Percentiles rank a stretch among this genome's conserved stretches.
These are phyloP conservation scores for Coprinellus micaceus DNA, from an alignment of 768 basidiomycete species.

Conservation along the genomic window DNA sequence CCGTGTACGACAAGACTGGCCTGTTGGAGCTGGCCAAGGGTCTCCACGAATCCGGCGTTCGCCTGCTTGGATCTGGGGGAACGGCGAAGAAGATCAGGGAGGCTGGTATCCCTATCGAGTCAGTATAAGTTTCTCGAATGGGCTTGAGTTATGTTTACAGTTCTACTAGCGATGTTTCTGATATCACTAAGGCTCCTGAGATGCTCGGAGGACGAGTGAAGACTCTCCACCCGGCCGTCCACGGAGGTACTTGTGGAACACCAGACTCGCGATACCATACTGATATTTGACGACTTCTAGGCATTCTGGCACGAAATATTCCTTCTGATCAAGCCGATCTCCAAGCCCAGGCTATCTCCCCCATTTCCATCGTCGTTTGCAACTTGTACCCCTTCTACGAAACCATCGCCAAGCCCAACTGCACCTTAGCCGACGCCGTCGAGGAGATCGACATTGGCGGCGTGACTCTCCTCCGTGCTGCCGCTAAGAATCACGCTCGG, in stretches of 20 bases:
- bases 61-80: conserved; percentile 91
- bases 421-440: conserved; percentile 87
- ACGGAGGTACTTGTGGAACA: conserved; percentile 64
- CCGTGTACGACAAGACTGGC: conserved; percentile 94
- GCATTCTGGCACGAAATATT: conserved; percentile 91
- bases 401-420: conserved; percentile 83
- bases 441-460: conserved; percentile 99
- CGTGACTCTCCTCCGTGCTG: conserved; percentile 94
- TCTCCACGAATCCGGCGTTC: conserved; percentile 77
- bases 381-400: conserved; percentile 97
- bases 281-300: conserved; percentile 39
- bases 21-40: conserved; percentile 86
- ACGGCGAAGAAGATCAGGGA: conserved; percentile 98
- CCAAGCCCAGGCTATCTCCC: conserved; percentile 75
- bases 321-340: conserved; percentile 89
- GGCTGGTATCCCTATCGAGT: conserved; percentile 88
- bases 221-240: conserved; percentile 96
- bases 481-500: conserved; percentile 96
- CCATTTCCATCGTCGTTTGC: conserved; percentile 97
- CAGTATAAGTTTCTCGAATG: conserved; percentile 27
- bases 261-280: conserved; percentile 7
- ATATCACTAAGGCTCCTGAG: conserved; percentile 96
- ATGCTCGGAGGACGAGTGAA: conserved; percentile 99
- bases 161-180: conserved; percentile 81
- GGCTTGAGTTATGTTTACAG: background rate